Evolutionary conservation across 2,329 filamentous ascomycete genomes (phyloP), one percentile per base, ranked within the genome.

Genomic region (Akanthomyces dipterigenus): DNA sequence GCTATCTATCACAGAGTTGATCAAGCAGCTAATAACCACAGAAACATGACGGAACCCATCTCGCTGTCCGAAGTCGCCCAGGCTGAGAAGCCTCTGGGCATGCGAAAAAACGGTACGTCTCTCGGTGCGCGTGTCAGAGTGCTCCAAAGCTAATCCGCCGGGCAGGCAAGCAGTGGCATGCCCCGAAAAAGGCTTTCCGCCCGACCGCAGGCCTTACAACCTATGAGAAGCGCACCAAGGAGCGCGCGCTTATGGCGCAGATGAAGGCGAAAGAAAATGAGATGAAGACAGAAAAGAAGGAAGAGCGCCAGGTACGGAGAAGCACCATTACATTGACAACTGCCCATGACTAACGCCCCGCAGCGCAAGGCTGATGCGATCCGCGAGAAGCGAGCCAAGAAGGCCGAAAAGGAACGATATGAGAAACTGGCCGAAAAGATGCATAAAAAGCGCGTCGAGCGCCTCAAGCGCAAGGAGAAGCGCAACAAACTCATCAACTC

Each of bases 401-500:
- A 97, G 82, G 93, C 91, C 69, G 95, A 98, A 80, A 92, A 89
- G 76, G 91, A 93, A 70, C 82, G 93, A 67, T 98, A 93, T 72
- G 91, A 92, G 75, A 91, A 93, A 80, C 85, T 99, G 85, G 93
- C 92, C 22, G 91, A 92, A 78, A 98, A 95, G 80, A 98, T 99
- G 95, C 93, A 98, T 79, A 87, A 85, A 76, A 98, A 96, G 82
- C 84, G 93, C 64, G 88, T 98, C 14, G 95, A 99, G 77, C 85
- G 95, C 68, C 77, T 96, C 75, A 96, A 92, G 87, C 85, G 93
- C 72, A 90, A 91, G 76, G 95, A 99, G 81, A 98, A 98, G 87
- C 87, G 95, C 72, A 99, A 93, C 77, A 95, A 93, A 79, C 77
- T 91, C 73, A 72, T 89, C 69, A 87, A 88, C 73, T 88, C 85